Conservation (phyloP, 2,329 filamentous ascomycete genomes). For the Arthroderma uncinatum region DNA sequence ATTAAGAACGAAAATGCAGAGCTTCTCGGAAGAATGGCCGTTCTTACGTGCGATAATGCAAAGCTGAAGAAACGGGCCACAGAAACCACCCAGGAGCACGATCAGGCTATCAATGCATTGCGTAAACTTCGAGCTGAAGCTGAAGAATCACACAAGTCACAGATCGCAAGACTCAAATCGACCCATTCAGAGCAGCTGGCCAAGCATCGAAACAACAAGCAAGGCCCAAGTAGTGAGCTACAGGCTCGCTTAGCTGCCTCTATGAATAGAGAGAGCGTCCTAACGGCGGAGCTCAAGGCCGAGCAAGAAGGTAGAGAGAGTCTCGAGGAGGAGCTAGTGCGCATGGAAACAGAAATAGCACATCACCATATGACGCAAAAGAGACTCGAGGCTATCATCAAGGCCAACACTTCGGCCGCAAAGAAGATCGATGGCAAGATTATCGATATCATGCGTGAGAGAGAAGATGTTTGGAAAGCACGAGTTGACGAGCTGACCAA, state of each 20-base stretch:
- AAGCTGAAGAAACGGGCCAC: conserved; percentile 24
- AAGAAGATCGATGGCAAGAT: conserved; percentile 31
- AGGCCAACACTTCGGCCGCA: conserved; percentile 32
- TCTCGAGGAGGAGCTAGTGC: conserved; percentile 14
- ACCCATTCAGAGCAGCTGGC: conserved; percentile 29
- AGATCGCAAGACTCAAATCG: conserved; percentile 28
- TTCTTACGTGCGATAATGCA: conserved; percentile 25
- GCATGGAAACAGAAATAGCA: conserved; percentile 21
- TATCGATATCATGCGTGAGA: conserved; percentile 31
- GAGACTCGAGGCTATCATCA: conserved; percentile 26
- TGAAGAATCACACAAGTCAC: conserved; percentile 26
- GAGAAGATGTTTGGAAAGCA: conserved; percentile 35
- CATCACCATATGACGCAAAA: conserved; percentile 4
- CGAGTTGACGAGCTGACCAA: conserved; percentile 32
- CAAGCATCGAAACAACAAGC: conserved; percentile 28
- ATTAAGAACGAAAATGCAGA: conserved; percentile 32
- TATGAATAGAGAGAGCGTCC: conserved; percentile 26
- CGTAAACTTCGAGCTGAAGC: conserved; percentile 18
- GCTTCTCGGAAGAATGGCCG: conserved; percentile 26
- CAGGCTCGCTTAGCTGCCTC: conserved; percentile 25
- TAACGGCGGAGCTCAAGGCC: conserved; percentile 24
- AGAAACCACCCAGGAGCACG: conserved; percentile 24
- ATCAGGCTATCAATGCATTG: conserved; percentile 23
- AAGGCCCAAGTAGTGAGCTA: conserved; percentile 28
- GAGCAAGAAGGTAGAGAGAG: conserved; percentile 19